Evolutionary conservation across 2,329 filamentous ascomycete species (phyloP), one percentile per base, ranked within the genome.

Genomic region (Amphichorda felina): DNA sequence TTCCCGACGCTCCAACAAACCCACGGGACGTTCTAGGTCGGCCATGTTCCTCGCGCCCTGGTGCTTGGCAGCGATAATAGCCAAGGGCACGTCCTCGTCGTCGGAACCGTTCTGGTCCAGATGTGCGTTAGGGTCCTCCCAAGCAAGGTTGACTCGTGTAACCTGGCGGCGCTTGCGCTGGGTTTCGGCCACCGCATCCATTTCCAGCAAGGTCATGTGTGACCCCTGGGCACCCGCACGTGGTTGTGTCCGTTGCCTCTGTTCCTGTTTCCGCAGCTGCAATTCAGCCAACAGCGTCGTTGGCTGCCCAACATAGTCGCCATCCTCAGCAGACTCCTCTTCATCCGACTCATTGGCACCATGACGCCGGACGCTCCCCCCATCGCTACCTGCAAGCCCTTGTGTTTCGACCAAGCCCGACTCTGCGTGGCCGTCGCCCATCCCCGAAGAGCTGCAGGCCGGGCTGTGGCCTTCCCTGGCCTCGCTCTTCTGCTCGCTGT

Each of bases 251-350:
- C 91, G 78, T 41, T 79, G 68, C 55, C 85, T 88, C 48, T 93
- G 80, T 46, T 94, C 83, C 40, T 84, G 79, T 54, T 98, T 96
- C 34, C 91, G 81, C 43, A 94, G 63, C 53, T 95, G 86, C 7
- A 98, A 66, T 54, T 98, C 91, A 0, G 91, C 91, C 17, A 98
- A 72, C 1, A 98, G 69, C 0, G 91, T 98, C 1, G 87, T 94
- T 1, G 91, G 91, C 4, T 79, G 72, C 1, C 83, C 85, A 36
- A 78, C 68, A 42, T 75, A 80, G 2, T 65, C 49, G 2, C 68
- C 64, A 3, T 63, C 62, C 3, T 65, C 59, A 3, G 62, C 64
- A 17, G 65, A 30, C 5, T 30, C 18, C 22, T 36, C 61, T 3
- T 65, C 59, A 4, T 62, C 64, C 17, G 64, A 59, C 18, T 66